phyloP scores from a whole-genome alignment of 2,329 filamentous ascomycete genomes.

The Ascochyta rabiei region DNA sequence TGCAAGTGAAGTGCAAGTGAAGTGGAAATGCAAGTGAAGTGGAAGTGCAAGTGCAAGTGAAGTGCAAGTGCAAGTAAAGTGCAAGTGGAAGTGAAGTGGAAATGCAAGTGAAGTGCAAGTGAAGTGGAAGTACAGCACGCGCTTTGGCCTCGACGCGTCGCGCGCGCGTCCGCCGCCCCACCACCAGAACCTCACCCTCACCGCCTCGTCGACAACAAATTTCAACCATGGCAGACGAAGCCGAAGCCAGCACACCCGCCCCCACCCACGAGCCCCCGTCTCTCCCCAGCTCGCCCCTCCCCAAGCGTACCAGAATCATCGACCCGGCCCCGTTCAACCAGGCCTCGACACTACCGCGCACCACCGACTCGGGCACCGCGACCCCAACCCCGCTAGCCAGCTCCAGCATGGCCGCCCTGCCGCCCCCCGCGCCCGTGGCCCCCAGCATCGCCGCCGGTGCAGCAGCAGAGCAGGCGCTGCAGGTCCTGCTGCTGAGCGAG shows the following conservation, averaged over 20 bases:
- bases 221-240: conserved; percentile 17
- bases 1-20: too few relatives aligned
- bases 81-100: too few relatives aligned
- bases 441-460: conserved; percentile 33
- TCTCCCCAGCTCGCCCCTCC: conserved; percentile 73
- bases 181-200: conserved; percentile 17
- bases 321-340: conserved; percentile 46
- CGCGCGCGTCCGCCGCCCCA: conserved; percentile 5
- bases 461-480: conserved; percentile 61
- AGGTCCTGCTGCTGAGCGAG: conserved; percentile 85
- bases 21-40: too few relatives aligned
- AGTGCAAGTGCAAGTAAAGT: too few relatives aligned
- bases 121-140: too few relatives aligned
- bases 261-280: conserved; percentile 56
- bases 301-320: conserved; percentile 78
- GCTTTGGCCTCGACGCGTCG: conserved; percentile 6
- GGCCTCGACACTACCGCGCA: conserved; percentile 32
- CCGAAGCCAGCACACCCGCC: conserved; percentile 33
- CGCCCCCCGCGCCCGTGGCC: conserved; percentile 32
- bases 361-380: conserved; percentile 42
- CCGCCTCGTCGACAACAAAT: conserved; percentile 5
- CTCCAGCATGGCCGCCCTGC: conserved; percentile 21
- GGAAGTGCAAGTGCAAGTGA: too few relatives aligned
- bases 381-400: conserved; percentile 44
- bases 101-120: too few relatives aligned